Conservation (phyloP, 2,329 filamentous ascomycete species). For the Fusarium sp. region DNA sequence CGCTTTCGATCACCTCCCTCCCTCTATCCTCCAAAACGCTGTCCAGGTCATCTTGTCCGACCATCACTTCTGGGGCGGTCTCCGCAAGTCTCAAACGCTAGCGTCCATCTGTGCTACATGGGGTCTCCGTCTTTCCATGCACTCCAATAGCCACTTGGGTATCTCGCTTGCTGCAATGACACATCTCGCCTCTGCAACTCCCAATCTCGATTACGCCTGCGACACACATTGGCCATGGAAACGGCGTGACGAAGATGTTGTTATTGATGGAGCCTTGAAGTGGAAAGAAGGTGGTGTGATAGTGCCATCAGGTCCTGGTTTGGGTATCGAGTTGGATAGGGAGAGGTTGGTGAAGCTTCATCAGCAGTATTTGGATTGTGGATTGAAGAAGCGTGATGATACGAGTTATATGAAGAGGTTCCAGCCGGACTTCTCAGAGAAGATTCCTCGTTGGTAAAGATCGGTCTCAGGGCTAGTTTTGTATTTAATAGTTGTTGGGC, state of each 20-base stretch:
- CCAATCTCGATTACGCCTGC: constrained; percentile 56
- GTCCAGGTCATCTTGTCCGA: constrained; percentile 56
- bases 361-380: constrained; percentile 53
- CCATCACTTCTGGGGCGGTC: constrained; percentile 58
- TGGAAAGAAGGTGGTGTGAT: constrained; percentile 52
- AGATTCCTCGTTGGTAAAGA: constrained; percentile 49
- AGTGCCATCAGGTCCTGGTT: constrained; percentile 50
- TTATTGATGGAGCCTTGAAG: constrained; percentile 51
- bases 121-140: constrained; percentile 56
- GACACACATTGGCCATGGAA: constrained; percentile 60
- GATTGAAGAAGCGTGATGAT: constrained; percentile 52
- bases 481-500: too few relatives aligned
- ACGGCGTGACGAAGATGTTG: constrained; percentile 54
- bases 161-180: constrained; percentile 58
- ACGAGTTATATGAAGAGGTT: constrained; percentile 53
- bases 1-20: constrained; percentile 53
- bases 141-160: constrained; percentile 57
- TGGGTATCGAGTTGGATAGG: constrained; percentile 54
- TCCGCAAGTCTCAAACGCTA: constrained; percentile 54
- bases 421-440: constrained; percentile 49
- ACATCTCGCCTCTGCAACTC: constrained; percentile 54
- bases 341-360: constrained; percentile 51
- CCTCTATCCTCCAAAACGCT: constrained; percentile 52
- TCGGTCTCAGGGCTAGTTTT: too few relatives aligned
- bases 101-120: constrained; percentile 54